Evolutionary conservation across 2,329 filamentous ascomycete species (phyloP).

Genomic region (Ciborinia camelliae): DNA sequence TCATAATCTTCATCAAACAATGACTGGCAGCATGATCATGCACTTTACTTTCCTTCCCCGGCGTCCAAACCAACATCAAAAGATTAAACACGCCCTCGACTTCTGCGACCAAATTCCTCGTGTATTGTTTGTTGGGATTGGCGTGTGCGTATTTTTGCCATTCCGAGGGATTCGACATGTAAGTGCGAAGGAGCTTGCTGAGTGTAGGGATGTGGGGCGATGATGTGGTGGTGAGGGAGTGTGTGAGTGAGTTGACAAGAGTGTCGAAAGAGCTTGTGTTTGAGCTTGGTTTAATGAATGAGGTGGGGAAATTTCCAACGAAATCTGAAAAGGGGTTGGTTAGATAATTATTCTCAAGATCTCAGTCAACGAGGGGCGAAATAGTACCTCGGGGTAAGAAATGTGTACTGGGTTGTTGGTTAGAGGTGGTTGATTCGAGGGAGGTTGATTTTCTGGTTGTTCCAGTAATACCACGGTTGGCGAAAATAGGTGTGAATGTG

Average conservation of each 20-base stretch:
- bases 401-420: neutral
- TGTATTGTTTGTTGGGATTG: constrained; percentile 69
- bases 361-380: neutral
- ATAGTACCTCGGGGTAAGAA: constrained; percentile 19
- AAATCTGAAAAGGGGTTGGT: constrained; percentile 10
- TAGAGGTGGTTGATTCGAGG: neutral
- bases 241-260: constrained; percentile 26
- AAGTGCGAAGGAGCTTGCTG: constrained; percentile 25
- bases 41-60: constrained; percentile 77
- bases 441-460: constrained; percentile 20
- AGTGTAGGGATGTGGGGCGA: constrained; percentile 25
- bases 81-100: constrained; percentile 67
- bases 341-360: constrained; percentile 3
- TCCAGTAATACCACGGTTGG: constrained; percentile 11
- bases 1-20: constrained; percentile 88
- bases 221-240: constrained; percentile 22
- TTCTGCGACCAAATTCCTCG: constrained; percentile 83
- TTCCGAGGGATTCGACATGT: constrained; percentile 39
- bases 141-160: constrained; percentile 74
- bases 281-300: neutral
- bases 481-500: constrained; percentile 7
- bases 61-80: constrained; percentile 84
- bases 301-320: neutral
- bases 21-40: constrained; percentile 89
- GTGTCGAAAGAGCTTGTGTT: constrained; percentile 22